Percentiles rank a stretch among this genome's conserved stretches.
phyloP scores from a whole-genome alignment of 441 rosid species.

The Adansonia gregorii region DNA sequence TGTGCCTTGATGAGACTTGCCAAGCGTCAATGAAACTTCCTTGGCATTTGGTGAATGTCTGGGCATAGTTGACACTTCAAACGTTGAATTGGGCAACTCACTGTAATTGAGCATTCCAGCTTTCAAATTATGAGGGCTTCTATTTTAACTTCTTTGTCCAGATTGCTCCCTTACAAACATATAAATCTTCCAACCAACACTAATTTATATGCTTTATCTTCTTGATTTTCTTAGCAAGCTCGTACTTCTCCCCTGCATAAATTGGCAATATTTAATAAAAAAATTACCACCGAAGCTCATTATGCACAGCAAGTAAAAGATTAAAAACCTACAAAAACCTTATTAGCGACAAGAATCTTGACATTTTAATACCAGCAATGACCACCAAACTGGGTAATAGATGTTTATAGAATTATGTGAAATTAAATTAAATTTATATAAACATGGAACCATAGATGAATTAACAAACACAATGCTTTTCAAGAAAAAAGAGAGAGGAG shows the following conservation, averaged over 20 bases:
- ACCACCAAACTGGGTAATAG: background rate
- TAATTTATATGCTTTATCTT: slow-evolving; percentile 86
- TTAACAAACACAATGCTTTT: background rate
- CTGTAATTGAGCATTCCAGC: slow-evolving; percentile 36
- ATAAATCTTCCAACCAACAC: slow-evolving; percentile 94
- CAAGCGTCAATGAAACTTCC: slow-evolving; percentile 40
- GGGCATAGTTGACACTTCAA: slow-evolving; percentile 33
- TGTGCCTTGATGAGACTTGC: slow-evolving; percentile 38
- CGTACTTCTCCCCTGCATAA: slow-evolving; percentile 85
- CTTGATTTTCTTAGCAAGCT: slow-evolving; percentile 76
- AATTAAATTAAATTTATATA: background rate
- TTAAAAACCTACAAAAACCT: background rate
- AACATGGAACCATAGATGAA: background rate
- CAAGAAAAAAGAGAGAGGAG: background rate
- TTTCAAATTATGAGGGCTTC: slow-evolving; percentile 54
- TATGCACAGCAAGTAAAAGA: too few relatives aligned
- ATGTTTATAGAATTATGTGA: background rate
- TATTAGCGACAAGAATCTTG: background rate
- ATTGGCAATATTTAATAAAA: slow-evolving; percentile 21
- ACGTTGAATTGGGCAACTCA: slow-evolving; percentile 35
- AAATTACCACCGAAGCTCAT: background rate
- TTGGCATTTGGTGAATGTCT: slow-evolving; percentile 36
- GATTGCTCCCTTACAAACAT: slow-evolving; percentile 40
- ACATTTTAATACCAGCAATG: background rate
- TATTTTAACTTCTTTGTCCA: slow-evolving; percentile 33